Conservation (phyloP, 441 rosid genomes). For the Isatis lusitanica region DNA sequence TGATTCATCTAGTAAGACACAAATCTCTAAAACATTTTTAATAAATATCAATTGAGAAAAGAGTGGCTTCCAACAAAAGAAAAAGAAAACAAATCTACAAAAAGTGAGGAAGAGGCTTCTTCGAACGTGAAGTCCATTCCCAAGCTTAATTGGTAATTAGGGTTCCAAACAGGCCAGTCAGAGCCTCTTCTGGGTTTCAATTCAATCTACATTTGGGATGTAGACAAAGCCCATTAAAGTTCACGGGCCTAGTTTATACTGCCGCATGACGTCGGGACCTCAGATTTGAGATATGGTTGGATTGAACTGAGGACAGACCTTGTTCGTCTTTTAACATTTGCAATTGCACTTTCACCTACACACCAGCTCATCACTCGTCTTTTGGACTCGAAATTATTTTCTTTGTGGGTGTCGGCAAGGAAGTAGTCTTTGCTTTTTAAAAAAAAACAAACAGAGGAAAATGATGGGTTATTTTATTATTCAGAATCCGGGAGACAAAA, state of each 20-base stretch:
- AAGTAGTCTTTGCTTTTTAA: neutral
- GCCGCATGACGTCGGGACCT: neutral
- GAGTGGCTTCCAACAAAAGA: neutral
- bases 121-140: neutral
- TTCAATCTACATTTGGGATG: neutral
- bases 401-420: constrained; percentile 30
- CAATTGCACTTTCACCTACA: neutral
- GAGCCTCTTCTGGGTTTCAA: neutral
- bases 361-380: neutral
- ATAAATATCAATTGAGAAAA: neutral
- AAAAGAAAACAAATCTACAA: neutral
- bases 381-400: neutral
- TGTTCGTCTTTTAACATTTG: neutral
- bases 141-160: neutral
- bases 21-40: too few species aligned
- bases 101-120: neutral
- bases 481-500: neutral
- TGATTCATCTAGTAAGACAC: too few species aligned
- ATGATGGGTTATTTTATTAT: neutral
- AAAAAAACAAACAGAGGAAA: neutral
- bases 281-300: neutral
- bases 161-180: neutral
- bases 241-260: constrained; percentile 13
- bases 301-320: neutral
- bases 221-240: neutral